Evolutionary conservation across 2,329 filamentous ascomycete species (phyloP), one percentile per base, ranked within the genome.

Genomic region (Claviceps sp.): DNA sequence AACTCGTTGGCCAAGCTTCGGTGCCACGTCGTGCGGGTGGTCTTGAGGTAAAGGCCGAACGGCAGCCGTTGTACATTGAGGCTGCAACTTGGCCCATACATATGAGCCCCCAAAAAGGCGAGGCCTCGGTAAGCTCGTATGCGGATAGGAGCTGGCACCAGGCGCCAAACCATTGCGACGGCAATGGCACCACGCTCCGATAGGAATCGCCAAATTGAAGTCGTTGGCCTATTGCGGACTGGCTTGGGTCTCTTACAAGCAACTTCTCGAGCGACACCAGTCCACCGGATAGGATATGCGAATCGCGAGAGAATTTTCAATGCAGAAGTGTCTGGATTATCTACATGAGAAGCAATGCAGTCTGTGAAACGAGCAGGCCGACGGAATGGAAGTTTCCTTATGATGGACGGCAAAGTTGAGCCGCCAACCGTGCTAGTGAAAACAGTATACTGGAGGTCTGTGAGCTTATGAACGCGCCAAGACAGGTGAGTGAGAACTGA

Each of bases 21-120:
- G 24, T 52, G 40, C 11, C n/a, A 0, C 7, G 11, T 2, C 5
- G 16, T 5, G 3, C 0, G 1, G 13, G 17, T 22, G 3, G 26
- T 44, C 52, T 57, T 60, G 38, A 57, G 17, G 40, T 58, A 57
- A 39, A 60, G 49, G 4, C 58, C 57, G 46, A 59, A 57, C 5
- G 57, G 57, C 39, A 60, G 50, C 13, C 46, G 51, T 50, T 59
- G 58, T 19, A 58, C 57, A 1, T 54, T 46, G 14, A 55, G 34
- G 45, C 54, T 56, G 40, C 17, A 42, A 19, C 51, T 52, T 37
- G 48, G 24, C 16, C 55, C 56, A 52, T 57, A 58, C 39, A 59
- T 49, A 17, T 24, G 38, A 19, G 6, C 8, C 1, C 39, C 48
- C 5, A 47, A 19, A 41, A 19, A 42, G n/a, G 13, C 34, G 24